Evolutionary conservation across 2,329 filamentous ascomycete genomes (phyloP), one percentile per base, ranked within the genome.

Genomic region (Aspergillus cejpii): DNA sequence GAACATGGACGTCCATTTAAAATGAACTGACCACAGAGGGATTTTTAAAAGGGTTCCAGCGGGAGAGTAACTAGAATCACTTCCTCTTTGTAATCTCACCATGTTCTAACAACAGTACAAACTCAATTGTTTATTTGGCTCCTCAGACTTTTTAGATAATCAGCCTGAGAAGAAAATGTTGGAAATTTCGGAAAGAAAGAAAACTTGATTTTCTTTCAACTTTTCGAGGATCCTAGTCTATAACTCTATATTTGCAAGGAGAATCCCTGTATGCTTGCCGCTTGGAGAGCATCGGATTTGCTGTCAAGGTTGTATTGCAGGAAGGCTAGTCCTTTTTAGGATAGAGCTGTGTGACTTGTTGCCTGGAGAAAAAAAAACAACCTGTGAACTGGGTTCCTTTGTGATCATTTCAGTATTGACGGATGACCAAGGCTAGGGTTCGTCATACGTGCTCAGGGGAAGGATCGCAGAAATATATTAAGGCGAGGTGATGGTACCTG

Each of bases 21-120:
- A 70, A 71, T 44, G 69, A 72, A 43, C 48, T 60, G n/a, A 56
- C 52, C 5, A 70, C 67, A 1, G 65, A 70, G 45, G 67, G 68
- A 7, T 57, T 69, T 14, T 70, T 64, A 59, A 67, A 63, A 37
- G 69, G 71, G 51, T 66, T 62, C 41, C 43, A 68, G 6, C 50
- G 62, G 39, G 59, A 62, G 42, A 66, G 64, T 21, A 69, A 65
- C 50, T 61, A 65, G 5, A 63, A 64, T 40, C 63, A 65, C 3
- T 65, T 67, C 49, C 43, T 66, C 20, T 58, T 64, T 10, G 63
- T 57, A 14, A 66, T 67, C 31, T 49, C 57, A 2, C 51, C 36
- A 68, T 70, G 66, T 60, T 69, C 46, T 68, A 62, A 54, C 65
- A 70, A 48, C 66, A 70, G 44, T 66, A 66, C 63, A 3, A 69